Conservation (phyloP, 2,329 filamentous ascomycete genomes). For the Sporothrix dimorphospora region DNA sequence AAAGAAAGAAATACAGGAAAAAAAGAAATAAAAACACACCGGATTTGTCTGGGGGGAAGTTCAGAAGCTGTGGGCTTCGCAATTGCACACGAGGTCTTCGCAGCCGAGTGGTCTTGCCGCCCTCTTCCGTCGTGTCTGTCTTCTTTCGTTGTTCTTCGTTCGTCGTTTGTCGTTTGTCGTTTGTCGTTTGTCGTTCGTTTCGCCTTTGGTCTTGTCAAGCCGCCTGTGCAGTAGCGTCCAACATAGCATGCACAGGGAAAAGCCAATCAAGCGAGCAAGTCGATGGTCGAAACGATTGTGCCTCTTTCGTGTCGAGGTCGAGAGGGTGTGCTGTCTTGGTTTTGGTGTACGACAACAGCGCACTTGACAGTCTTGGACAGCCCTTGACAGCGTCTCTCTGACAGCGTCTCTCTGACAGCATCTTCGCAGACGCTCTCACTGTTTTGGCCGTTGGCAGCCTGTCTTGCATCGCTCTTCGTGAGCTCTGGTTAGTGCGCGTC, state of each 20-base stretch:
- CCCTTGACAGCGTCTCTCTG: not conserved
- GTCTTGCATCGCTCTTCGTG: not conserved
- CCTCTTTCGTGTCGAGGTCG: not conserved
- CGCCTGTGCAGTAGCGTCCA: not conserved
- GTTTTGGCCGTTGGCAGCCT: not conserved
- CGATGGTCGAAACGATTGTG: not conserved
- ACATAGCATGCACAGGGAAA: not conserved
- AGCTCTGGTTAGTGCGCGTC: constrained; percentile 6
- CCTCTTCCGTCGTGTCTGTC: not conserved
- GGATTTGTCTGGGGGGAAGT: not conserved
- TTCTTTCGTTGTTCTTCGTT: too few species aligned
- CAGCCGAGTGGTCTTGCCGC: not conserved
- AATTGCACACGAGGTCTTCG: not conserved
- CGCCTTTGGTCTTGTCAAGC: not conserved
- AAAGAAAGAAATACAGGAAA: constrained; percentile 9
- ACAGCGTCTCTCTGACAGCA: not conserved
- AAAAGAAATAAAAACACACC: not conserved
- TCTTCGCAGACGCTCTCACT: not conserved
- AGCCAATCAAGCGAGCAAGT: not conserved
- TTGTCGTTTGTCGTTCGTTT: not conserved
- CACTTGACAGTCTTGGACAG: not conserved
- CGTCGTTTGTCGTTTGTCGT: too few species aligned
- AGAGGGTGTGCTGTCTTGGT: constrained; percentile 11
- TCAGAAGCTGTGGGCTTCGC: not conserved
- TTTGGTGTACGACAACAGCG: not conserved